These are phyloP conservation scores for Botrytis medusae DNA, from an alignment of 2,329 filamentous ascomycete genomes.

Conservation along the genomic window DNA sequence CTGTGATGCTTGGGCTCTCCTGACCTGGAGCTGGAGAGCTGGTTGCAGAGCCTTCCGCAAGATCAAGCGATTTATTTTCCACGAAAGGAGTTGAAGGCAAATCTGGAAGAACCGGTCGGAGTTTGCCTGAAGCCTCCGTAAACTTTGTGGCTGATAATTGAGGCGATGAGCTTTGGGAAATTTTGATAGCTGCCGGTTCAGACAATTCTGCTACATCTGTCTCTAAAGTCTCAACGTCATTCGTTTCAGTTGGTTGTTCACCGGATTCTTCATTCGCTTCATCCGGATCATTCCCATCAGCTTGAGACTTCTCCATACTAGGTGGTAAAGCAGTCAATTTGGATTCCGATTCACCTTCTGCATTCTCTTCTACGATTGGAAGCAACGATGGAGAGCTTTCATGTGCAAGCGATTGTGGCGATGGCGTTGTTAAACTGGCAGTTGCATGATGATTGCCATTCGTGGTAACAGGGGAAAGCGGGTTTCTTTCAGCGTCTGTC, in stretches of 20 bases:
- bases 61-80: slow-evolving; percentile 25
- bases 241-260: background rate
- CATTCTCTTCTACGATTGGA: slow-evolving; percentile 33
- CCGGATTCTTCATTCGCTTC: background rate
- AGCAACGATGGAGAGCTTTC: slow-evolving; percentile 32
- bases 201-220: background rate
- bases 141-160: background rate
- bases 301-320: background rate
- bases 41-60: slow-evolving; percentile 1
- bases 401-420: slow-evolving; percentile 24
- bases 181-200: background rate
- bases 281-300: slow-evolving; percentile 2
- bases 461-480: slow-evolving; percentile 29
- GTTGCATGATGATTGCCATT: slow-evolving; percentile 19
- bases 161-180: background rate
- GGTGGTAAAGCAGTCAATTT: slow-evolving; percentile 17
- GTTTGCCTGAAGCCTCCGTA: background rate
- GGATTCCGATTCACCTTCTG: slow-evolving; percentile 24
- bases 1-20: slow-evolving; percentile 29
- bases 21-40: slow-evolving; percentile 9
- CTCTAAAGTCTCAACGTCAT: background rate
- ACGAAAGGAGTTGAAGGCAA: slow-evolving; percentile 26
- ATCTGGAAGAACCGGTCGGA: slow-evolving; percentile 5
- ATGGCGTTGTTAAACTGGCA: slow-evolving; percentile 20
- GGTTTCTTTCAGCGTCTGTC: slow-evolving; percentile 25